These are phyloP conservation scores for Echinosophora koreensis DNA, from an alignment of 306 rosid species.

Conservation along the genomic window DNA sequence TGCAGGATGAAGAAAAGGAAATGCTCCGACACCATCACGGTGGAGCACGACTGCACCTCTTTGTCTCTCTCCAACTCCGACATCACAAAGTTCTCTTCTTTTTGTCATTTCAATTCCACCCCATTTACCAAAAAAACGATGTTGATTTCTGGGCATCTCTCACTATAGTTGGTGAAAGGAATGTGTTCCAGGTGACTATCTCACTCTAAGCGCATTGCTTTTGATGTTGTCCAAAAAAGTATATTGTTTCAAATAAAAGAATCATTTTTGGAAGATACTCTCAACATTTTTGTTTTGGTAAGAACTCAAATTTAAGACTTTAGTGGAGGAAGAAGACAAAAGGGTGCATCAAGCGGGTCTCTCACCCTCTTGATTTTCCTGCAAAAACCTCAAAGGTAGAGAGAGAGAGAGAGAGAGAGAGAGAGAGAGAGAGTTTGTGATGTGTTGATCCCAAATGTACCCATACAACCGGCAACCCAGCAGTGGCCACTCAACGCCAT, in stretches of 20 bases:
- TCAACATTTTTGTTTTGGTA: too few species aligned
- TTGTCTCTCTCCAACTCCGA: slow-evolving; percentile 17
- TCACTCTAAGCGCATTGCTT: too few species aligned
- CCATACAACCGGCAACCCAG: slow-evolving; percentile 88
- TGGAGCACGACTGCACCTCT: slow-evolving; percentile 49
- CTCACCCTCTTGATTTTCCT: slow-evolving; percentile 29
- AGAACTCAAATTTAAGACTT: not conserved
- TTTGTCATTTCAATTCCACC: slow-evolving; percentile 13
- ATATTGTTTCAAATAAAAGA: too few species aligned
- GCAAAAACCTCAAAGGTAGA: slow-evolving; percentile 13
- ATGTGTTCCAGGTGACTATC: too few species aligned
- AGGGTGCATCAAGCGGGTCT: slow-evolving; percentile 2
- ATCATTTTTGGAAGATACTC: too few species aligned
- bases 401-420: slow-evolving; percentile 20
- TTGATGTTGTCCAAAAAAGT: too few species aligned
- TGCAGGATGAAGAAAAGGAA: too few species aligned
- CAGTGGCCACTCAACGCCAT: slow-evolving; percentile 93
- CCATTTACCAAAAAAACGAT: slow-evolving; percentile 30
- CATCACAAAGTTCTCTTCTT: slow-evolving; percentile 19
- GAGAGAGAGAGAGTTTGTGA: too few species aligned
- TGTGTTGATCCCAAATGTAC: slow-evolving; percentile 72
- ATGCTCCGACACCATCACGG: not conserved
- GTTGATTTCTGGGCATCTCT: slow-evolving; percentile 34
- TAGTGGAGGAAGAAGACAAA: not conserved
- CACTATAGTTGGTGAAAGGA: too few species aligned